phyloP scores from a whole-genome alignment of 352 stramenopile species.

The Phytophthora sp. region DNA sequence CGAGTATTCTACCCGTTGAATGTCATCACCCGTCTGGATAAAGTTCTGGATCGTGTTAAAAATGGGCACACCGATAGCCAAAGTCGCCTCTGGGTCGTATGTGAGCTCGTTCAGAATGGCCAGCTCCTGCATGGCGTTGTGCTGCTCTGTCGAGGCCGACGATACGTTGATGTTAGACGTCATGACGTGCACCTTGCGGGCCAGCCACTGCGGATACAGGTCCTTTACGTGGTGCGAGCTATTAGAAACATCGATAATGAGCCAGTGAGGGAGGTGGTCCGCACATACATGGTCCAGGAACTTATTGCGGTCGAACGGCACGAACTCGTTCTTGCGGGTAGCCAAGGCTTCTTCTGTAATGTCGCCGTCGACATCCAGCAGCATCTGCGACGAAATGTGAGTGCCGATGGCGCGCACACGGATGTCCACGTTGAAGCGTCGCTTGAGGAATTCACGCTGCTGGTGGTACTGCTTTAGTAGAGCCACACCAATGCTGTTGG shows the following conservation, averaged over 20 bases:
- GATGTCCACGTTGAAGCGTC: slow-evolving; percentile 87
- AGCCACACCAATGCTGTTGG: slow-evolving; percentile 74
- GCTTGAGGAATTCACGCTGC: slow-evolving; percentile 83
- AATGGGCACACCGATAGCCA: slow-evolving; percentile 90
- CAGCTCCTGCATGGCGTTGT: slow-evolving; percentile 73
- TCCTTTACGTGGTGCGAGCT: slow-evolving; percentile 78
- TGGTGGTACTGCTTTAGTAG: slow-evolving; percentile 89
- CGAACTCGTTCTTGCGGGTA: slow-evolving; percentile 36
- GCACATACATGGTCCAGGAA: slow-evolving; percentile 85
- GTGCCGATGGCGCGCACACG: slow-evolving; percentile 81
- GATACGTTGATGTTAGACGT: slow-evolving; percentile 93
- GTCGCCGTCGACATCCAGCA: slow-evolving; percentile 68
- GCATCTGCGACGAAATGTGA: slow-evolving; percentile 62
- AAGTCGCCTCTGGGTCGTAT: slow-evolving; percentile 84
- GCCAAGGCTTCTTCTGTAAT: slow-evolving; percentile 54
- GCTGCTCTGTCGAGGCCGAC: slow-evolving; percentile 70
- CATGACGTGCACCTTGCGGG: slow-evolving; percentile 91
- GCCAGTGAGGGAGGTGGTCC: slow-evolving; percentile 90
- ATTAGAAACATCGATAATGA: slow-evolving; percentile 95
- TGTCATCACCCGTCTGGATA: slow-evolving; percentile 91
- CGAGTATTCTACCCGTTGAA: slow-evolving; percentile 91
- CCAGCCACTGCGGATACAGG: slow-evolving; percentile 92
- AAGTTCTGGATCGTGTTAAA: slow-evolving; percentile 94
- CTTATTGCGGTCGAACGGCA: slow-evolving; percentile 63
- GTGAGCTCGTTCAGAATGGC: slow-evolving; percentile 88